Base-by-base conservation (phyloP, 73 alveolate genomes). In the Paramecium caudatum region DNA sequence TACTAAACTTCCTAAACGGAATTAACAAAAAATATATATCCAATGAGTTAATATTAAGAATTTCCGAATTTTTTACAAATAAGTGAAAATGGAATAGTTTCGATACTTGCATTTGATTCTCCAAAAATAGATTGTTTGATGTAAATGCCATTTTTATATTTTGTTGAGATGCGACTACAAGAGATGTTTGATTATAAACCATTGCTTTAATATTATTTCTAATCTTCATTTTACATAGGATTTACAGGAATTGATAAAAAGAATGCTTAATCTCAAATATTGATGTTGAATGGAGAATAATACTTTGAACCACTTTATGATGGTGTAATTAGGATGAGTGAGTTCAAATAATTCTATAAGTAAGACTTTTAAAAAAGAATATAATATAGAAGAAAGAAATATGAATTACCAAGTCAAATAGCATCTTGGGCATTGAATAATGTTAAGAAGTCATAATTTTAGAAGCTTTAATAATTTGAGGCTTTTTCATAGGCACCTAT, bases 291-390 rank as follows among this genome's bases (percentile, higher is more conserved):
- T 16, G 88, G 88, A 37, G 88, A 74, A 74, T 27, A 37, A 12
- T 74, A 74, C 12, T 74, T 74, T 74, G 62, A 74, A 74, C 88
- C 88, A 37, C 55, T 74, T 21, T 74, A 27, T 45, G 88, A 74
- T 27, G 47, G 55, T 3, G 55, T 74, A 3, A 7, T 74, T 15
- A 74, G 32, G 10, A 19, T 41, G 39, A 45, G 62, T 41, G 88
- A 74, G 21, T 74, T 19, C 43, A 39, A 47, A 45, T 30, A 74
- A 74, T 74, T 27, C 10, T 74, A 27, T 21, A 10, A 36, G 19
- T 1, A 45, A 19, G 39, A 39, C 16, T 74, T 27, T 39, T 6
- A 74, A 39, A 68, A 74, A 39, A 74, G 68, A 21, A 7, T 37
- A 8, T 39, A 21, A 74, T 27, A 39, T 4, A 74, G 65, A 45